phyloP scores from a whole-genome alignment of 441 rosid genomes.

The Metrosideros polymorpha region DNA sequence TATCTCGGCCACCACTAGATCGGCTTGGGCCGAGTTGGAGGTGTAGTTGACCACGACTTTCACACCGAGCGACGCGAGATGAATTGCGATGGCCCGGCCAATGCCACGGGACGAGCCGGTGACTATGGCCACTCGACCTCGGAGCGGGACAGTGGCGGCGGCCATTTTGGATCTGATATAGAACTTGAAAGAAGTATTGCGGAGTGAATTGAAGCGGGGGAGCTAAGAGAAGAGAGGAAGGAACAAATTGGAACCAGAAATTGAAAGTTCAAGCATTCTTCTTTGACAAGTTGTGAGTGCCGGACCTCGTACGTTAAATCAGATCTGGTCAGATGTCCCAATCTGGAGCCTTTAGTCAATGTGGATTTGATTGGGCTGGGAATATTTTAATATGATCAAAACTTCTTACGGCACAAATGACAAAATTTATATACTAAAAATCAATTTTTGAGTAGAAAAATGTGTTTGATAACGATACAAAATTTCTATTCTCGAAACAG shows the following conservation, averaged over 20 bases:
- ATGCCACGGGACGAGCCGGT: constrained; percentile 3
- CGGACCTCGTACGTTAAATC: neutral
- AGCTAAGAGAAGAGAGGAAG: neutral
- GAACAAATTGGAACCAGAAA: neutral
- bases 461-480: too few species aligned
- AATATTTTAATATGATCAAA: too few species aligned
- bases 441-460: too few species aligned
- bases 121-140: constrained; percentile 1
- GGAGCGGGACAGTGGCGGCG: neutral
- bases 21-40: neutral
- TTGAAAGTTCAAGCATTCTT: neutral
- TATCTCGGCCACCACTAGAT: neutral
- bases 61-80: neutral
- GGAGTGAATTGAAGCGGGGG: neutral
- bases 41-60: neutral
- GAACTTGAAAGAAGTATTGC: neutral
- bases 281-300: neutral
- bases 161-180: neutral
- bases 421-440: too few species aligned
- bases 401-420: too few species aligned
- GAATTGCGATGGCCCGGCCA: neutral
- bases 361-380: too few species aligned
- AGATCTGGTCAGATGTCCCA: neutral
- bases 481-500: too few species aligned
- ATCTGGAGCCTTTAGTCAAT: neutral